Conservation (phyloP, 441 rosid species). For the Arabidopsis hybrid region DNA sequence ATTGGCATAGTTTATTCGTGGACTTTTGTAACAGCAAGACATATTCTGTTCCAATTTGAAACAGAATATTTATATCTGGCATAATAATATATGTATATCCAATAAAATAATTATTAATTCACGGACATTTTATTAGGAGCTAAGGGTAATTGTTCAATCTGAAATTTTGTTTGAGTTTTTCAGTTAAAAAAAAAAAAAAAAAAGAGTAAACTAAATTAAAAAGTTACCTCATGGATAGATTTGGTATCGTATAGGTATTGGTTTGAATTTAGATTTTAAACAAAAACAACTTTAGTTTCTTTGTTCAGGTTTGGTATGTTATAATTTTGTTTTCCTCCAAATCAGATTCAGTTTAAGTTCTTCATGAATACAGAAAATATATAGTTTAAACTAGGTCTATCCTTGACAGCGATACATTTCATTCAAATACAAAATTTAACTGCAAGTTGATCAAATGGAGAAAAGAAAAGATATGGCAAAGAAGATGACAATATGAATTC, state of each 20-base stretch:
- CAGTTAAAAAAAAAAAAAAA: background rate
- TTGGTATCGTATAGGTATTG: background rate
- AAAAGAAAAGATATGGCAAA: background rate
- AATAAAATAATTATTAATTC: background rate
- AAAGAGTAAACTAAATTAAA: background rate
- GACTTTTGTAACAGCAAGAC: background rate
- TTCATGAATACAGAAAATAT: background rate
- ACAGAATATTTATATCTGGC: background rate
- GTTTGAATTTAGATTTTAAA: too few species aligned
- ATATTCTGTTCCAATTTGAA: background rate
- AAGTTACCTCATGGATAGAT: background rate
- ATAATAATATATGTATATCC: background rate
- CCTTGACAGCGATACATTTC: background rate
- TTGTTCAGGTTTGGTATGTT: too few species aligned
- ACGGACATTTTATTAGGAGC: background rate
- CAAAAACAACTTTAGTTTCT: too few species aligned
- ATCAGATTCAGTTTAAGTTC: too few species aligned
- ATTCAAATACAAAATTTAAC: background rate
- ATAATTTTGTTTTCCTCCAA: too few species aligned
- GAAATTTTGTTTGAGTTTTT: background rate
- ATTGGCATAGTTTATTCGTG: conserved; percentile 7
- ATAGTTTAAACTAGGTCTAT: background rate
- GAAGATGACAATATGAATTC: background rate
- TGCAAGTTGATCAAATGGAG: background rate
- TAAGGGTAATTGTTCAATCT: conserved; percentile 1